Evolutionary conservation across 805 yeast genomes (phyloP).

Genomic region (Isabelozyma pseudorhagii): DNA sequence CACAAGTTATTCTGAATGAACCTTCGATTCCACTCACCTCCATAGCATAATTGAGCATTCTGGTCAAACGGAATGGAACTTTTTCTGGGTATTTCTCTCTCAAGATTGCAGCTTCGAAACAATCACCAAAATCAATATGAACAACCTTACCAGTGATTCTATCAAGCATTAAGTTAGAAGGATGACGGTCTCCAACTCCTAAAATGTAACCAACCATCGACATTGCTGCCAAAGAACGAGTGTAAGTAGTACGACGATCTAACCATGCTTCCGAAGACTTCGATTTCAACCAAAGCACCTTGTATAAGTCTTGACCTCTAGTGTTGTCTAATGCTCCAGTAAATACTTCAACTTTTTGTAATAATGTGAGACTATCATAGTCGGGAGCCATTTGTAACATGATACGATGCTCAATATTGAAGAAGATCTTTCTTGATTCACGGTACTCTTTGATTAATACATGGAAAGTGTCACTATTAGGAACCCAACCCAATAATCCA

Average conservation of each 20-base stretch:
- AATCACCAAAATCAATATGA: conserved; percentile 98
- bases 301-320: conserved; percentile 91
- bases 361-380: conserved; percentile 80
- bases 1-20: conserved; percentile 92
- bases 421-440: conserved; percentile 81
- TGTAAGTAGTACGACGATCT: conserved; percentile 93
- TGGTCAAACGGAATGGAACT: conserved; percentile 93
- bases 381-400: conserved; percentile 98
- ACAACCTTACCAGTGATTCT: conserved; percentile 92
- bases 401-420: conserved; percentile 91
- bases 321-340: conserved; percentile 94
- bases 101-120: conserved; percentile 96
- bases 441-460: conserved; percentile 88
- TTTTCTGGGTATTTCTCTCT: conserved; percentile 97
- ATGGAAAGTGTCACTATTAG: conserved; percentile 95
- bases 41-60: conserved; percentile 98
- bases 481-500: conserved; percentile 97
- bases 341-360: conserved; percentile 95
- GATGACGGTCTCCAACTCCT: conserved; percentile 97
- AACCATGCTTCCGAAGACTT: conserved; percentile 97
- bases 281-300: conserved; percentile 94
- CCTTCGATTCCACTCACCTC: conserved; percentile 99
- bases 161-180: conserved; percentile 94
- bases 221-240: conserved; percentile 96
- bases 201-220: conserved; percentile 97